Percentiles rank a stretch among this genome's conserved stretches.
phyloP scores from a whole-genome alignment of 73 alveolate species.

The Paramecium sonneborni region DNA sequence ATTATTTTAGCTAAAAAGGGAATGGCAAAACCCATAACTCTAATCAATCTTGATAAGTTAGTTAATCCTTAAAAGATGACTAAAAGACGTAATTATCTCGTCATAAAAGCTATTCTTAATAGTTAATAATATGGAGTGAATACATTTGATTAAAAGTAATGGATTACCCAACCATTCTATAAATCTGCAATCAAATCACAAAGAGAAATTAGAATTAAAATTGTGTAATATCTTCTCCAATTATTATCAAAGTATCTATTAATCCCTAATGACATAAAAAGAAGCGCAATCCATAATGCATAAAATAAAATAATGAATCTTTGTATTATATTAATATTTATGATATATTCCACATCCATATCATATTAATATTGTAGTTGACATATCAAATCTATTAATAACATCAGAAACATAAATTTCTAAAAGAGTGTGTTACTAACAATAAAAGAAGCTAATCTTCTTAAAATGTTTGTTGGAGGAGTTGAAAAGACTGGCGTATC shows the following conservation, averaged over 20 bases:
- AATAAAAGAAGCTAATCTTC: neutral
- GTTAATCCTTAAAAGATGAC: slow-evolving; percentile 6
- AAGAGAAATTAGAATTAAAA: neutral
- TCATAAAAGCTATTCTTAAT: neutral
- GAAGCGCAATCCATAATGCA: neutral
- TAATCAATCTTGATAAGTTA: neutral
- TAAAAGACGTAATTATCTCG: neutral
- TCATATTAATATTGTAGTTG: neutral
- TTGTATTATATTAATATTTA: neutral
- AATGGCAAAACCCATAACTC: slow-evolving; percentile 26
- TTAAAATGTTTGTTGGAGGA: neutral
- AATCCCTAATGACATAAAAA: neutral
- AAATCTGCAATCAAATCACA: neutral
- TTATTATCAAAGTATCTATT: neutral
- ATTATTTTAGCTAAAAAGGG: neutral
- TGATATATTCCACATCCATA: neutral
- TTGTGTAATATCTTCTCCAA: slow-evolving; percentile 24
- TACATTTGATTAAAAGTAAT: neutral
- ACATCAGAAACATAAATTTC: neutral
- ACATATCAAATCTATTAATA: neutral
- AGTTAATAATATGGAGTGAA: neutral
- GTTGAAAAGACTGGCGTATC: neutral
- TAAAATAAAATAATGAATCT: neutral
- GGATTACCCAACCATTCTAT: neutral
- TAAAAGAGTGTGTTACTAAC: neutral